A percentile compares a stretch with the other conserved stretches of the same genome.
Evolutionary conservation across 2,329 filamentous ascomycete genomes (phyloP).

Genomic region (Proliferodiscus dingleyae): DNA sequence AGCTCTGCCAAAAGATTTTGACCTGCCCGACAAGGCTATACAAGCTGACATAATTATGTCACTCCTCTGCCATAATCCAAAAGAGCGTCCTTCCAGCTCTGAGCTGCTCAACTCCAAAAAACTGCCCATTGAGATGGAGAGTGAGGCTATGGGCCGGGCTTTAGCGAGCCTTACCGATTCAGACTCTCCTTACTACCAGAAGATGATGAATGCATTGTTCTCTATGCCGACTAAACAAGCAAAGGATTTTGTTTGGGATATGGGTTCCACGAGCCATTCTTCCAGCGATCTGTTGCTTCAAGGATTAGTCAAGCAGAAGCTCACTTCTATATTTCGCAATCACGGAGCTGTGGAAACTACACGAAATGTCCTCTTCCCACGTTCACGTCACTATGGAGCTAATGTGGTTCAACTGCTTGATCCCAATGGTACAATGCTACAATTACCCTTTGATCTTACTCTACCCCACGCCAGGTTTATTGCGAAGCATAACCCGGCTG

Average conservation of each 20-base stretch:
- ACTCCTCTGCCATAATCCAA: conserved; percentile 76
- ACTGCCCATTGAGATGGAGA: conserved; percentile 86
- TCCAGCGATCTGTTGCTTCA: conserved; percentile 63
- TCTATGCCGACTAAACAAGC: conserved; percentile 65
- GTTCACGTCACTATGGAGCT: conserved; percentile 69
- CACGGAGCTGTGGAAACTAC: conserved; percentile 84
- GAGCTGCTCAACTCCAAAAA: conserved; percentile 83
- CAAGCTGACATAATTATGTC: conserved; percentile 76
- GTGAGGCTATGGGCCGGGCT: conserved; percentile 80
- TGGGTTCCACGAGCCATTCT: conserved; percentile 52
- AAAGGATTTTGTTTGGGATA: conserved; percentile 77
- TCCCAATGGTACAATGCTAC: conserved; percentile 77
- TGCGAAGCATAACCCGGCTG: conserved; percentile 62
- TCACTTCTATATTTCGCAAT: conserved; percentile 75
- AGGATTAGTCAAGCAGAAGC: conserved; percentile 65
- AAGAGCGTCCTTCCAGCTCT: conserved; percentile 72
- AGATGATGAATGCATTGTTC: conserved; percentile 84
- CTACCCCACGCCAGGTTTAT: conserved; percentile 82
- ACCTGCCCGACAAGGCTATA: conserved; percentile 58
- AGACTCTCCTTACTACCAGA: conserved; percentile 81
- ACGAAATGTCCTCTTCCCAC: conserved; percentile 72
- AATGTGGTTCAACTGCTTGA: conserved; percentile 79
- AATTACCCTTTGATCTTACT: conserved; percentile 91
- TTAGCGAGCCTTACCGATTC: conserved; percentile 77
- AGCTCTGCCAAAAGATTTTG: conserved; percentile 68